Conservation (phyloP, 768 basidiomycete species). For the Tulasnella sp. region DNA sequence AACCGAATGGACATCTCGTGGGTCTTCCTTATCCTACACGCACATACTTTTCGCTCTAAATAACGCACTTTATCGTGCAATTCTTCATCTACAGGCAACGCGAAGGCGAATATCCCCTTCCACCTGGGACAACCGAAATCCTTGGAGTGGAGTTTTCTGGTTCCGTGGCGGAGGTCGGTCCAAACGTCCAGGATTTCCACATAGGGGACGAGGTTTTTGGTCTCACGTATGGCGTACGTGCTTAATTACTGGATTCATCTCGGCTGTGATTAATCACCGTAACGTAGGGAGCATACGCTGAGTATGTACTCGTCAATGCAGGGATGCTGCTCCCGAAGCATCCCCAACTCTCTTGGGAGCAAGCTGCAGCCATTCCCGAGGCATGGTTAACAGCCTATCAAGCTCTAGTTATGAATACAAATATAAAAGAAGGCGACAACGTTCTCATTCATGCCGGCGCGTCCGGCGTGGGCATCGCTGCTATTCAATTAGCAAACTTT, state of each 20-base stretch:
- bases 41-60: not conserved
- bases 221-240: slow-evolving; percentile 68
- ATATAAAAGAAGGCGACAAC: slow-evolving; percentile 68
- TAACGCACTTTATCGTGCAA: not conserved
- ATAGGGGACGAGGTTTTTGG: slow-evolving; percentile 77
- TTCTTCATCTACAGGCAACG: slow-evolving; percentile 36
- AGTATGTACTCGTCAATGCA: slow-evolving; percentile 71
- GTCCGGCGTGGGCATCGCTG: slow-evolving; percentile 86
- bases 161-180: slow-evolving; percentile 57
- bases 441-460: slow-evolving; percentile 91
- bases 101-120: slow-evolving; percentile 64
- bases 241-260: not conserved
- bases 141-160: slow-evolving; percentile 91
- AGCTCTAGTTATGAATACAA: slow-evolving; percentile 66
- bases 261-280: not conserved
- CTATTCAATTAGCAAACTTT: slow-evolving; percentile 80
- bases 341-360: slow-evolving; percentile 69
- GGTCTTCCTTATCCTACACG: not conserved
- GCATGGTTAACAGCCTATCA: slow-evolving; percentile 83
- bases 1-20: slow-evolving; percentile 82
- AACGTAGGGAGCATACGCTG: slow-evolving; percentile 86
- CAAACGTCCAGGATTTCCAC: slow-evolving; percentile 57
- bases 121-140: slow-evolving; percentile 72
- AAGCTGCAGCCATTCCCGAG: slow-evolving; percentile 89
- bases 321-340: slow-evolving; percentile 78